Conservation (phyloP, 805 yeast species). For the Myxozyma vanderwaltii region DNA sequence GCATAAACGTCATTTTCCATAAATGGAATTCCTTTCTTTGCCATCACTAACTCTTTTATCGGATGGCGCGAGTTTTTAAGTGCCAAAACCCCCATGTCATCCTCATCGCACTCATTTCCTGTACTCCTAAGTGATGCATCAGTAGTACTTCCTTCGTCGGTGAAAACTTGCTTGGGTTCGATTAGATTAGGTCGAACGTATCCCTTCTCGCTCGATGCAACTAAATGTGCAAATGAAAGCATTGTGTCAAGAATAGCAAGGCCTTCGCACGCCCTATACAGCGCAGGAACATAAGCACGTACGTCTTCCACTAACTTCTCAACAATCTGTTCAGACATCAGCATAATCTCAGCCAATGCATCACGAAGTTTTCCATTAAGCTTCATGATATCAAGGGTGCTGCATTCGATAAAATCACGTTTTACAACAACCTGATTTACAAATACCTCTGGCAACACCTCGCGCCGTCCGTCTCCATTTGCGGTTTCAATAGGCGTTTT, state of each 20-base stretch:
- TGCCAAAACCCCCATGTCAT: constrained; percentile 25
- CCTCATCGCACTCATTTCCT: constrained; percentile 2
- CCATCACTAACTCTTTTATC: constrained; percentile 41
- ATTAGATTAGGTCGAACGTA: constrained; percentile 22
- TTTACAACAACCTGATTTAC: constrained; percentile 40
- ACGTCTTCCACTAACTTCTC: constrained; percentile 41
- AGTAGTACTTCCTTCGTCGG: neutral
- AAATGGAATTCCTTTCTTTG: constrained; percentile 36
- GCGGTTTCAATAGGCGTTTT: constrained; percentile 34
- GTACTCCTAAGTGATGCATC: neutral
- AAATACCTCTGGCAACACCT: constrained; percentile 42
- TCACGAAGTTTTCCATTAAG: constrained; percentile 48
- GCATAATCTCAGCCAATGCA: constrained; percentile 47
- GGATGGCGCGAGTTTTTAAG: constrained; percentile 49
- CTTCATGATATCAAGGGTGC: constrained; percentile 48
- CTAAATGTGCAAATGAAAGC: constrained; percentile 37
- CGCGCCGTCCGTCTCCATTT: constrained; percentile 2
- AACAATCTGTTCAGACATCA: constrained; percentile 48
- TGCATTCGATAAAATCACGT: constrained; percentile 45
- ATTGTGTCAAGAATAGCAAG: constrained; percentile 48
- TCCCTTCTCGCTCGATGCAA: constrained; percentile 14
- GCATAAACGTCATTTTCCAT: constrained; percentile 48
- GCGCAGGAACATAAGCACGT: constrained; percentile 41
- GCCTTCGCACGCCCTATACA: constrained; percentile 51
- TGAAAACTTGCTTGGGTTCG: neutral